Base-by-base conservation (phyloP, 225 moss, liverwort and hornwort species). In the Bryum argenteum region DNA sequence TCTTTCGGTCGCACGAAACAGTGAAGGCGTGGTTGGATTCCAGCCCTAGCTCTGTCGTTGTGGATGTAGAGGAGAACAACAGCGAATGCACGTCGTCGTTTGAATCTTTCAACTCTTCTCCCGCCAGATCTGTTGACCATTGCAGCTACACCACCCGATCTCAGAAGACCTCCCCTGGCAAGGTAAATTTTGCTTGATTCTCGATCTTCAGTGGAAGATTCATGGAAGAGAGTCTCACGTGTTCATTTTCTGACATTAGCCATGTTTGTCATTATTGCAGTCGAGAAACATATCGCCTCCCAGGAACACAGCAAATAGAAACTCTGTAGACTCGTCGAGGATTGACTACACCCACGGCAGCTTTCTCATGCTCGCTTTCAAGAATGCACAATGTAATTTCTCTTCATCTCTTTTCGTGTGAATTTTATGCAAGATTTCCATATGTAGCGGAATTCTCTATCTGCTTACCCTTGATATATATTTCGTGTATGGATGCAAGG, bases 11-110 rank as follows among this genome's bases (percentile, higher is more conserved):
- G 47, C 71, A 66, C 3, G 84, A 81, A 62, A 74, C 71, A 10
- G 84, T 84, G 1, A 61, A 72, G 78, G 81, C 80, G 60, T 84
- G 84, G 84, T 67, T 84, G 63, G 81, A 84, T 11, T 75, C 84
- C 15, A 81, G 84, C 22, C 78, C 84, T 33, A 78, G 54, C 38
- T 81, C 81, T 8, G 78, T 81, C 37, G 63, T 78, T 22, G 73
- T 64, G 61, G 71, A 72, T 54, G 19, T 54, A 3, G 78, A 68
- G 5, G 60, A 73, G 44, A 71, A 67, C 23, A 71, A 67, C 23
- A 80, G 73, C 38, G 71, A 52, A 40, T 58, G 23, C 26, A 63
- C 78, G 21, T 84, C 84, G 8, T 74, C 78, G 3, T 68, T 71
- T 15, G 80, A 77, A 42, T 84, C 84, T 11, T 68, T 75, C 50